Percentiles rank a stretch among this genome's conserved stretches.
phyloP scores from a whole-genome alignment of 805 yeast genomes.

The Saccharomycopsis capsularis region DNA sequence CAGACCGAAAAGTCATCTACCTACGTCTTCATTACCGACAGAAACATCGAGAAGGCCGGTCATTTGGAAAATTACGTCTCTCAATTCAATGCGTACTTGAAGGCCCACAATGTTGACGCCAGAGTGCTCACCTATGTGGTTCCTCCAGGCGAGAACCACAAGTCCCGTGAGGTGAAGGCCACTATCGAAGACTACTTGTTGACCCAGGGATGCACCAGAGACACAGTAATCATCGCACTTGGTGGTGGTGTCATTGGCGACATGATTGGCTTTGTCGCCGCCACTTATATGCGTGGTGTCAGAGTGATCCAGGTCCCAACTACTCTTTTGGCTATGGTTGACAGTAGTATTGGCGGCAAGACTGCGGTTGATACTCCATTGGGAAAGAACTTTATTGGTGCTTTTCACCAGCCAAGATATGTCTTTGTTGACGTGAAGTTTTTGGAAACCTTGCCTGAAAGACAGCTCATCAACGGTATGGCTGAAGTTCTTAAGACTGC shows the following conservation, averaged over 20 bases:
- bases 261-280: slow-evolving; percentile 98
- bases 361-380: slow-evolving; percentile 96
- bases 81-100: slow-evolving; percentile 34
- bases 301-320: slow-evolving; percentile 93
- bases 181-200: slow-evolving; percentile 86
- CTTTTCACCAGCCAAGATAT: slow-evolving; percentile 93
- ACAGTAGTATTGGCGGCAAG: slow-evolving; percentile 96
- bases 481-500: slow-evolving; percentile 98
- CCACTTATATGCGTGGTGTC: slow-evolving; percentile 98
- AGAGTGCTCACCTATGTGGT: slow-evolving; percentile 70
- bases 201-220: slow-evolving; percentile 84
- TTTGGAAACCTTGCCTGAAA: slow-evolving; percentile 78
- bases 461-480: slow-evolving; percentile 97
- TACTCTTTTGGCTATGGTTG: slow-evolving; percentile 92
- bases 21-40: slow-evolving; percentile 84
- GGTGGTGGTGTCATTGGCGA: slow-evolving; percentile 99
- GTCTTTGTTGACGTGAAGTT: slow-evolving; percentile 85
- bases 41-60: slow-evolving; percentile 63
- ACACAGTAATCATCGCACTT: slow-evolving; percentile 86
- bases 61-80: slow-evolving; percentile 44
- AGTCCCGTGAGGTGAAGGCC: slow-evolving; percentile 84
- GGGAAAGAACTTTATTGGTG: slow-evolving; percentile 94
- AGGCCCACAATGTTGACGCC: slow-evolving; percentile 36
- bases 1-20: slow-evolving; percentile 70
- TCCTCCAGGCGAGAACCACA: slow-evolving; percentile 90